Conservation (phyloP, 75 land plant genomes). For the Sequoia sempervirens region DNA sequence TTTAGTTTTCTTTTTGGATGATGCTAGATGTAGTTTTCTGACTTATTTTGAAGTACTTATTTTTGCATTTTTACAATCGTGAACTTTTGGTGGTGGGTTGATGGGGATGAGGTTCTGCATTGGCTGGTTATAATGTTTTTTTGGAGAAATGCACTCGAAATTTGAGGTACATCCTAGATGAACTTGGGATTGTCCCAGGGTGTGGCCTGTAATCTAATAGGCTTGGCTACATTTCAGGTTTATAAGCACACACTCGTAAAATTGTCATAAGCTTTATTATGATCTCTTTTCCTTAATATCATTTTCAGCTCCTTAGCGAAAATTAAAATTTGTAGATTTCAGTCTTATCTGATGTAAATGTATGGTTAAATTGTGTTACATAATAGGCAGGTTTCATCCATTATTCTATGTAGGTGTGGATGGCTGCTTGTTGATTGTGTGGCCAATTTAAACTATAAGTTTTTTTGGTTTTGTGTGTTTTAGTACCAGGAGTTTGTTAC, state of each 20-base stretch:
- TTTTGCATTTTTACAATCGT: not conserved
- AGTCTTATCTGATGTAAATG: not conserved
- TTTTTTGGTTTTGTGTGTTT: not conserved
- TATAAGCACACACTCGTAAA: not conserved
- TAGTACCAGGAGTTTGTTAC: not conserved
- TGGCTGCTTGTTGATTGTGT: not conserved
- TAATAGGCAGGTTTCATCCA: not conserved
- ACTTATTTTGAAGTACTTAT: not conserved
- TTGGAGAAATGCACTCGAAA: not conserved
- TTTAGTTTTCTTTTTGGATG: not conserved
- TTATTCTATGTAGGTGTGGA: not conserved
- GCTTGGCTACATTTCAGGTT: not conserved
- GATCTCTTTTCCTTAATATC: not conserved
- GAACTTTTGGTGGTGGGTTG: not conserved
- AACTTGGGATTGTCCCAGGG: not conserved
- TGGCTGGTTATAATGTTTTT: not conserved
- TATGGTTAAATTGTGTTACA: not conserved
- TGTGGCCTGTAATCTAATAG: not conserved
- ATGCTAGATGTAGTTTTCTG: not conserved
- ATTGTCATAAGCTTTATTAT: not conserved
- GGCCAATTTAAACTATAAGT: not conserved
- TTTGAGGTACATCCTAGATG: not conserved
- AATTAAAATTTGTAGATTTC: not conserved
- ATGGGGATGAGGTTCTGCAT: not conserved
- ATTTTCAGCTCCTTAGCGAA: not conserved